Percentiles rank a stretch among this genome's conserved stretches.
phyloP scores from a whole-genome alignment of 257 asterid genomes.

The Salvia rosmarinus region DNA sequence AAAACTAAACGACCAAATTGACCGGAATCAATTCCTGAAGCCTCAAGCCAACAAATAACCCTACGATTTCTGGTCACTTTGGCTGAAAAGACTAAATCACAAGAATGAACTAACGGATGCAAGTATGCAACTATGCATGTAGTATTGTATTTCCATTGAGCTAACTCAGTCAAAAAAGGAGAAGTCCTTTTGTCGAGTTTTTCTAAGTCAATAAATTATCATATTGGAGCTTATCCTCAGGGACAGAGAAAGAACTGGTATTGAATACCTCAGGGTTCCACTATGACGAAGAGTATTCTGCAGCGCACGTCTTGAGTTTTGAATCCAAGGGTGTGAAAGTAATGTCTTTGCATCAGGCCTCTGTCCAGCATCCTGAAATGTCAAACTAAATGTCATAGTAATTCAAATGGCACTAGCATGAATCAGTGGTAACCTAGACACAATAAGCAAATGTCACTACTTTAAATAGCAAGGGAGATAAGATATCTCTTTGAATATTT shows the following conservation, averaged over 20 bases:
- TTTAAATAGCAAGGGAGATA: constrained; percentile 9
- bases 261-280: constrained; percentile 70
- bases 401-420: constrained; percentile 24
- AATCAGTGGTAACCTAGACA: neutral
- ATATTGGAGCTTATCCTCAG: constrained; percentile 14
- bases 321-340: constrained; percentile 98
- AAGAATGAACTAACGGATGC: neutral
- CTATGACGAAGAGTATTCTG: constrained; percentile 86
- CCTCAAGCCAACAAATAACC: constrained; percentile 24
- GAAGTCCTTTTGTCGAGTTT: neutral
- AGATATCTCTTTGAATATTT: neutral
- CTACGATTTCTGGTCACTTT: neutral
- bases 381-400: constrained; percentile 35
- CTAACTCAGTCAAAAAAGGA: neutral
- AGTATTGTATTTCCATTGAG: neutral
- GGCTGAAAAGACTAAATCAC: neutral
- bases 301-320: constrained; percentile 92
- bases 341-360: constrained; percentile 98
- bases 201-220: neutral
- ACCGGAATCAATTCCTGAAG: neutral
- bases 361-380: constrained; percentile 95
- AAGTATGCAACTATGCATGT: neutral
- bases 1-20: neutral
- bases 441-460: constrained; percentile 9
- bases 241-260: constrained; percentile 7